A percentile compares a stretch with the other conserved stretches of the same genome.
Conservation (phyloP, 2,329 filamentous ascomycete genomes). For the Fusarium equiseti region DNA sequence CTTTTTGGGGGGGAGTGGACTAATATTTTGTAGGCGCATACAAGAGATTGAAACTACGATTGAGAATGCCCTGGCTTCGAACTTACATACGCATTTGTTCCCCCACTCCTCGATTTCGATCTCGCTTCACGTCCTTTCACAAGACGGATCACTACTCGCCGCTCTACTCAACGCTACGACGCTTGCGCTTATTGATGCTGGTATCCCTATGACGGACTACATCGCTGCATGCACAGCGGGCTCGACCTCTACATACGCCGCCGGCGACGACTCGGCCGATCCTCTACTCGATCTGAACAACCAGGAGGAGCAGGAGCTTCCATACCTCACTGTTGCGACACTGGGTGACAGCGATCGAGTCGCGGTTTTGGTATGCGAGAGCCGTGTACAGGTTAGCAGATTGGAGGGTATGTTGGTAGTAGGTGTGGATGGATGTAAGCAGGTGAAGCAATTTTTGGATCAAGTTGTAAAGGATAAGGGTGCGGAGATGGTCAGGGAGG, state of each 20-base stretch:
- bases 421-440: constrained; percentile 90
- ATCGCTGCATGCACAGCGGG: constrained; percentile 90
- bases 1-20: neutral
- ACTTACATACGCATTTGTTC: constrained; percentile 88
- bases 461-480: constrained; percentile 80
- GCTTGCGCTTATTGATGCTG: constrained; percentile 91
- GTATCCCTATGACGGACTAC: constrained; percentile 95
- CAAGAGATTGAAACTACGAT: constrained; percentile 86
- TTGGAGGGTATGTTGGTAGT: constrained; percentile 94
- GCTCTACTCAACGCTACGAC: constrained; percentile 92
- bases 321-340: constrained; percentile 87
- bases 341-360: constrained; percentile 80
- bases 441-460: constrained; percentile 85
- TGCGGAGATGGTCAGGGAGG: constrained; percentile 70
- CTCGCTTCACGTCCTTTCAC: constrained; percentile 85
- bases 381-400: constrained; percentile 81
- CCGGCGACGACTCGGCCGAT: constrained; percentile 76
- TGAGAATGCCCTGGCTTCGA: constrained; percentile 78
- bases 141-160: constrained; percentile 91
- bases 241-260: constrained; percentile 75
- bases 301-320: constrained; percentile 87
- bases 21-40: constrained; percentile 69
- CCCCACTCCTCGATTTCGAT: constrained; percentile 88
- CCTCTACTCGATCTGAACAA: constrained; percentile 84
- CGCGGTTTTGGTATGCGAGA: constrained; percentile 86